Evolutionary conservation across 192 early-diverging fungal species (phyloP).

Genomic region (Coemansia erecta): DNA sequence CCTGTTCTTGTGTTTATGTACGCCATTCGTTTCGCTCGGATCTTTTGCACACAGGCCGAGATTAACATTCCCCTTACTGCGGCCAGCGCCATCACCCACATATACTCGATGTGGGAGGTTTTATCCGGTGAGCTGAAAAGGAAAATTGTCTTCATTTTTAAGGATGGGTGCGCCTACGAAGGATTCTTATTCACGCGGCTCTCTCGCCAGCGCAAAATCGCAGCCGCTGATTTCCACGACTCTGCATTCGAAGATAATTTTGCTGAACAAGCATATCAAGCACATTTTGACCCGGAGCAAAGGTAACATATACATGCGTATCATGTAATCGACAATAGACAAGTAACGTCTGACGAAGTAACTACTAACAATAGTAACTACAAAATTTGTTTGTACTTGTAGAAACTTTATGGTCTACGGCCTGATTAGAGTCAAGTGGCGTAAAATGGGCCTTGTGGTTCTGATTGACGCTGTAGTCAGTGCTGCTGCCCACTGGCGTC

Average conservation of each 20-base stretch:
- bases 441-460: not conserved
- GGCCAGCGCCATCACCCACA: too few relatives aligned
- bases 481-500: not conserved
- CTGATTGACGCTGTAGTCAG: not conserved
- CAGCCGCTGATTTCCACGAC: not conserved
- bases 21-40: too few relatives aligned
- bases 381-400: slow-evolving; percentile 4
- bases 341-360: too few relatives aligned
- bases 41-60: too few relatives aligned
- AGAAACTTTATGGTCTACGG: not conserved
- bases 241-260: not conserved
- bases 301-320: too few relatives aligned
- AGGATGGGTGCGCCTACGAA: not conserved
- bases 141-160: not conserved
- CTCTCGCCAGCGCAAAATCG: not conserved
- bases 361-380: too few relatives aligned
- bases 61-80: too few relatives aligned
- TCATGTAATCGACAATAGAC: too few relatives aligned
- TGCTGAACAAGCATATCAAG: not conserved
- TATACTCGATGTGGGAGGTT: too few relatives aligned
- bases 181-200: not conserved
- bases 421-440: not conserved
- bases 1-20: too few relatives aligned
- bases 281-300: not conserved
- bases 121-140: too few relatives aligned